These are phyloP conservation scores for Mortierella sp. DNA, from an alignment of 371 early-diverging fungal genomes.

Conservation along the genomic window DNA sequence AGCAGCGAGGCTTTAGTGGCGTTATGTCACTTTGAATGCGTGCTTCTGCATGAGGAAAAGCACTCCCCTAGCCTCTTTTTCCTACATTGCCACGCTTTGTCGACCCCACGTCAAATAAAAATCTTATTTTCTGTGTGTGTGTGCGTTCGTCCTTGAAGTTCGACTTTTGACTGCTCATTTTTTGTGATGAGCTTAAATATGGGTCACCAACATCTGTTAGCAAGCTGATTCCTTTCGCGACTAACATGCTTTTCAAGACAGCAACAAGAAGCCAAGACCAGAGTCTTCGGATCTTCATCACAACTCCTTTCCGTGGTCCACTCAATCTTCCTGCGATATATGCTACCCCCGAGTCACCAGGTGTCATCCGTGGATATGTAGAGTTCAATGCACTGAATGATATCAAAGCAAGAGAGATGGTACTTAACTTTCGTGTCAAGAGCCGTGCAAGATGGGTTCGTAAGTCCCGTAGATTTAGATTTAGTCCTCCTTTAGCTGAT, in stretches of 20 bases:
- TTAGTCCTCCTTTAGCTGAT: not conserved
- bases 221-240: too few species aligned
- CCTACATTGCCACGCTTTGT: too few species aligned
- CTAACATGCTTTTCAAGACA: conserved; percentile 16
- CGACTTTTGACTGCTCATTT: not conserved
- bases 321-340: conserved; percentile 40
- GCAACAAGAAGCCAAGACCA: conserved; percentile 1
- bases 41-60: not conserved
- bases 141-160: not conserved
- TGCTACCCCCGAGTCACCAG: conserved; percentile 25
- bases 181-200: not conserved
- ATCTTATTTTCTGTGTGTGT: not conserved
- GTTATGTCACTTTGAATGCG: conserved; percentile 27
- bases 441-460: conserved; percentile 30
- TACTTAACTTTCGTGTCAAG: conserved; percentile 35
- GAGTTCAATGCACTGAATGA: conserved; percentile 32
- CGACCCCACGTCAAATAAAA: not conserved
- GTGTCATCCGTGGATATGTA: conserved; percentile 27
- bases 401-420: conserved; percentile 29
- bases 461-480: conserved; percentile 3
- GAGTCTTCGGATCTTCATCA: conserved; percentile 18
- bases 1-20: conserved; percentile 61
- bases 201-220: not conserved
- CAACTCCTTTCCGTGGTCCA: conserved; percentile 33
- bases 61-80: not conserved